Conservation (phyloP, 2,329 filamentous ascomycete genomes). For the Paraphaeosphaeria sporulosa region DNA sequence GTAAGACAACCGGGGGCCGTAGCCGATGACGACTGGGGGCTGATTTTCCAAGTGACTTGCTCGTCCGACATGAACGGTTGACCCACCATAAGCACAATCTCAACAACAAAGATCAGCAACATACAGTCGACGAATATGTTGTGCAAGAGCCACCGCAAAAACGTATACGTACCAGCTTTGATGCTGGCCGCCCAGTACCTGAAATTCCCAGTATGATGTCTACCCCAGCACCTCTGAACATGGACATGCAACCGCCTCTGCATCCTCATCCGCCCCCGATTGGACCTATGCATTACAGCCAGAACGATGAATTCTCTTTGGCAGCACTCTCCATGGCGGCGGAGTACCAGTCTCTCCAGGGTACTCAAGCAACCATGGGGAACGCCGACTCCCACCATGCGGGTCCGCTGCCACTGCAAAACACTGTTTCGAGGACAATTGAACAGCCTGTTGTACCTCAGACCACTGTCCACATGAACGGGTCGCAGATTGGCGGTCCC, state of each 20-base stretch:
- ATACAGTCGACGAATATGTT: constrained; percentile 17
- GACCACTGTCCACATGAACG: constrained; percentile 21
- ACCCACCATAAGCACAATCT: constrained; percentile 38
- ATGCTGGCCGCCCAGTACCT: constrained; percentile 34
- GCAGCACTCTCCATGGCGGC: constrained; percentile 52
- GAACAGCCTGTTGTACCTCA: constrained; percentile 20
- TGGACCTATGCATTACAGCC: constrained; percentile 23
- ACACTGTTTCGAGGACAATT: constrained; percentile 21
- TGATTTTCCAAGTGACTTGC: constrained; percentile 43
- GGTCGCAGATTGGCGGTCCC: constrained; percentile 25
- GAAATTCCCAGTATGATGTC: constrained; percentile 39
- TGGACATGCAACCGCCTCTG: constrained; percentile 27
- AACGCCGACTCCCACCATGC: constrained; percentile 21
- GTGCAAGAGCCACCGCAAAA: constrained; percentile 31
- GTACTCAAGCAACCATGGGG: constrained; percentile 35
- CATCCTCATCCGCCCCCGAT: constrained; percentile 25
- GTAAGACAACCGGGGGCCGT: constrained; percentile 28
- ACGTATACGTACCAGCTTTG: constrained; percentile 36
- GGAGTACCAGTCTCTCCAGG: constrained; percentile 50
- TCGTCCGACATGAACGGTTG: constrained; percentile 51
- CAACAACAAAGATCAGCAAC: constrained; percentile 18
- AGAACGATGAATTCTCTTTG: constrained; percentile 45
- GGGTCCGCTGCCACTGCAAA: constrained; percentile 23
- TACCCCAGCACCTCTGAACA: constrained; percentile 28
- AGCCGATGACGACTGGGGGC: constrained; percentile 9